phyloP scores from a whole-genome alignment of 1,284 basidiomycete genomes.

The Erythrobasidium hasegawianum region DNA sequence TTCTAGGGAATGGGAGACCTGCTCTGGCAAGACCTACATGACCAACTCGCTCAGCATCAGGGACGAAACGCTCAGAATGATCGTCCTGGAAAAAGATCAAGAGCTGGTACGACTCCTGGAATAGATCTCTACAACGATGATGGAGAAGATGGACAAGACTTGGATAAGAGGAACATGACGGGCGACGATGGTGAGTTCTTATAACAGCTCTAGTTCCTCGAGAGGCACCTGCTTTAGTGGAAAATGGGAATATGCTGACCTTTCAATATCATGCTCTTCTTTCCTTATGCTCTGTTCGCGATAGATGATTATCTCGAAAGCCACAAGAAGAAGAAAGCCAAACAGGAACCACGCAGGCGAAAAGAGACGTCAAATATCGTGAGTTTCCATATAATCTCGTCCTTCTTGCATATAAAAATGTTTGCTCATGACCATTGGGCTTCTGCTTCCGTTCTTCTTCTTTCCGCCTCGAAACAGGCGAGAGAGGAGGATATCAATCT shows the following conservation, averaged over 20 bases:
- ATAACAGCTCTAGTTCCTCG: neutral
- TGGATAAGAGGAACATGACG: neutral
- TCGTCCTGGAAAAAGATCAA: too few relatives aligned
- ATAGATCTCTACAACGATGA: neutral
- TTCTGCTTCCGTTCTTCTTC: too few relatives aligned
- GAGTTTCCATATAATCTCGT: neutral
- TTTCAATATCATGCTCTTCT: too few relatives aligned
- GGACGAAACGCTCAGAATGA: too few relatives aligned
- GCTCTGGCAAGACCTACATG: neutral
- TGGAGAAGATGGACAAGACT: neutral
- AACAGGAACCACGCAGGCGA: neutral
- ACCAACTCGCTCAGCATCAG: neutral
- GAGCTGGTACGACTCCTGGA: too few relatives aligned
- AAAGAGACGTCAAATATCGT: conserved; percentile 10
- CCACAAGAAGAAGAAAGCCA: conserved; percentile 12
- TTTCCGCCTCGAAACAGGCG: conserved; percentile 11
- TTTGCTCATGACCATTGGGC: too few relatives aligned
- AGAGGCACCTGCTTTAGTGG: neutral
- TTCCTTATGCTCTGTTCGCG: neutral
- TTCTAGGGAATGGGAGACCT: conserved; percentile 1
- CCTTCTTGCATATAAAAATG: too few relatives aligned
- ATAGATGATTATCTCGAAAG: conserved; percentile 18
- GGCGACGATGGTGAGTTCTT: neutral
- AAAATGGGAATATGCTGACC: too few relatives aligned
- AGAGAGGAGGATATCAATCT: conserved; percentile 32